A percentile compares a stretch with the other conserved stretches of the same genome.
Conservation (phyloP, 495 filamentous ascomycete genomes). For the Aspergillus sparsus region DNA sequence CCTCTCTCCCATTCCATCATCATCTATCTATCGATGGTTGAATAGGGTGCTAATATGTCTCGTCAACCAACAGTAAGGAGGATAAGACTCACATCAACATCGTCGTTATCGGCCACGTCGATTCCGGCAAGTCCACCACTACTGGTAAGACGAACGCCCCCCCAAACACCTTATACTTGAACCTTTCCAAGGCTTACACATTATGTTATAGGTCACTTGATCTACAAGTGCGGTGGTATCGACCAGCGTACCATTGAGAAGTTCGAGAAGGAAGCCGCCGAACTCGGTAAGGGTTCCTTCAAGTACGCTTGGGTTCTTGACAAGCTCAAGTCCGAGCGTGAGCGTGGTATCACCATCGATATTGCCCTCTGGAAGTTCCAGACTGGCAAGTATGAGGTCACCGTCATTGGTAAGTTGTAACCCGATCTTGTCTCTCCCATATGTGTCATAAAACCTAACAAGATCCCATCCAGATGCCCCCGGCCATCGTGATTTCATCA, state of each 20-base stretch:
- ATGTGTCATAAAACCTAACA: slow-evolving; percentile 24
- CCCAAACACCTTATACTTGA: not conserved
- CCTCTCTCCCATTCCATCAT: not conserved
- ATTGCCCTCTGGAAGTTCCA: slow-evolving; percentile 99
- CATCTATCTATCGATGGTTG: not conserved
- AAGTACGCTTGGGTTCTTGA: slow-evolving; percentile 99
- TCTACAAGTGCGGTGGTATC: slow-evolving; percentile 99
- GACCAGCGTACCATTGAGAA: slow-evolving; percentile 99
- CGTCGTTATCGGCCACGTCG: slow-evolving; percentile 99
- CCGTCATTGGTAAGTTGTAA: slow-evolving; percentile 81
- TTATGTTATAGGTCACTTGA: slow-evolving; percentile 70
- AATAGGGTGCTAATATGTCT: slow-evolving; percentile 15
- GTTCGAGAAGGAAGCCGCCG: slow-evolving; percentile 99
- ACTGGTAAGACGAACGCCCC: slow-evolving; percentile 57
- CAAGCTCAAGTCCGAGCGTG: slow-evolving; percentile 99
- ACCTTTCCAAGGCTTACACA: slow-evolving; percentile 30
- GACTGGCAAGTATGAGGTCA: slow-evolving; percentile 97
- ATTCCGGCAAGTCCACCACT: slow-evolving; percentile 99
- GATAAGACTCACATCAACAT: slow-evolving; percentile 88
- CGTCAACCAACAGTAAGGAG: slow-evolving; percentile 67
- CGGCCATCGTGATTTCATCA: slow-evolving; percentile 99
- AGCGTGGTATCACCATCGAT: slow-evolving; percentile 99
- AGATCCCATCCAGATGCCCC: slow-evolving; percentile 70
- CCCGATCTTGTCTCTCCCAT: not conserved
- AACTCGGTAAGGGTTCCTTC: slow-evolving; percentile 99